Percentiles rank a stretch among this genome's conserved stretches.
phyloP scores from a whole-genome alignment of 768 basidiomycete genomes.

The Obba rivulosa region DNA sequence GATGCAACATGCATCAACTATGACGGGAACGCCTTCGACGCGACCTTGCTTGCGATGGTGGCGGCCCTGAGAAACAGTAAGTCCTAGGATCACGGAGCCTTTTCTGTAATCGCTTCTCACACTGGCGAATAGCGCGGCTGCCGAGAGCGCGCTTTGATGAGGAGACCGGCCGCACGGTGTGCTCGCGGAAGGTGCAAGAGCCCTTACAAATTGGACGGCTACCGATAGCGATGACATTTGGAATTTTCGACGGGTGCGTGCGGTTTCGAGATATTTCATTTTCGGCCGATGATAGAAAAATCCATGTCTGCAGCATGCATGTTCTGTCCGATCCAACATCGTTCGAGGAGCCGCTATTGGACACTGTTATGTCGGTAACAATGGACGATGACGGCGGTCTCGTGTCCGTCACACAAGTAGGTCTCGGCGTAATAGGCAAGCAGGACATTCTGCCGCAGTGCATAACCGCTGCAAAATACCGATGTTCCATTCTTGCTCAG shows the following conservation, averaged over 20 bases:
- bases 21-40: slow-evolving; percentile 94
- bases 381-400: slow-evolving; percentile 46
- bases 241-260: slow-evolving; percentile 75
- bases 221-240: slow-evolving; percentile 61
- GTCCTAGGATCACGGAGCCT: slow-evolving; percentile 21
- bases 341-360: slow-evolving; percentile 86
- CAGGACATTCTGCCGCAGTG: slow-evolving; percentile 33
- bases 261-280: neutral
- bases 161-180: slow-evolving; percentile 57
- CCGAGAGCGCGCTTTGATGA: slow-evolving; percentile 70
- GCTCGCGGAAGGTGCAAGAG: slow-evolving; percentile 43
- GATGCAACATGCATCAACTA: slow-evolving; percentile 96
- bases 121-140: slow-evolving; percentile 45
- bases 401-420: slow-evolving; percentile 51
- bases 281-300: neutral
- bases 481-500: neutral
- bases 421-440: slow-evolving; percentile 32
- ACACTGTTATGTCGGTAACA: slow-evolving; percentile 62
- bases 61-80: slow-evolving; percentile 81
- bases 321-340: slow-evolving; percentile 81
- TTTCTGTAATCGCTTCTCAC: neutral
- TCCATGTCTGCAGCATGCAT: slow-evolving; percentile 38
- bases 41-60: slow-evolving; percentile 81
- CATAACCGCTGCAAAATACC: slow-evolving; percentile 32
- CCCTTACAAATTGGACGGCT: slow-evolving; percentile 44